A percentile compares a stretch with the other conserved stretches of the same genome.
Conservation (phyloP, 768 basidiomycete species). For the Pisolithus orientalis region DNA sequence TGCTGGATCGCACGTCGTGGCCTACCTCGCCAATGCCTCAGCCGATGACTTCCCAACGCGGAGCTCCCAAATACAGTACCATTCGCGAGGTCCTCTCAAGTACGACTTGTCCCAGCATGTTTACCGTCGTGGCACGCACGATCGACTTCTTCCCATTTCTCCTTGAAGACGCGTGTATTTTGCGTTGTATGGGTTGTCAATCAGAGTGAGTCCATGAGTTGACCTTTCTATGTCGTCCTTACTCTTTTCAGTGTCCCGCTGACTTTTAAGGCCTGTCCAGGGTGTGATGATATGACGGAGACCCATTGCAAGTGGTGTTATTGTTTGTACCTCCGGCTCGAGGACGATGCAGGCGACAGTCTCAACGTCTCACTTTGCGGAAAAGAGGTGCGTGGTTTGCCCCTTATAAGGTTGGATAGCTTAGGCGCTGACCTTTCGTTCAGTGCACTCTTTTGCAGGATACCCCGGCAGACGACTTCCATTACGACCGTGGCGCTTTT, state of each 20-base stretch:
- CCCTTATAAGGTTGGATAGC: neutral
- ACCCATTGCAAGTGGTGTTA: slow-evolving; percentile 45
- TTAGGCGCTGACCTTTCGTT: slow-evolving; percentile 5
- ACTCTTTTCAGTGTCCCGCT: slow-evolving; percentile 35
- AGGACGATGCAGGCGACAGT: slow-evolving; percentile 40
- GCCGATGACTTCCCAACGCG: neutral
- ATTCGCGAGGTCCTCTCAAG: slow-evolving; percentile 33
- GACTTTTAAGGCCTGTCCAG: slow-evolving; percentile 38
- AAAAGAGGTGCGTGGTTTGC: slow-evolving; percentile 32
- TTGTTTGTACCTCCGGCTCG: slow-evolving; percentile 42
- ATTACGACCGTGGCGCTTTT: slow-evolving; percentile 33
- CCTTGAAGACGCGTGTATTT: slow-evolving; percentile 40
- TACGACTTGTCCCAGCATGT: slow-evolving; percentile 31
- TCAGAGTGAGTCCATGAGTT: slow-evolving; percentile 33
- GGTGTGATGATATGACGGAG: slow-evolving; percentile 48
- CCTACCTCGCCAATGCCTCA: neutral
- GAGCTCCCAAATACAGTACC: slow-evolving; percentile 13
- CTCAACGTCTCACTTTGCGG: slow-evolving; percentile 46
- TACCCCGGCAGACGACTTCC: slow-evolving; percentile 38
- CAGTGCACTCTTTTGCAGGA: slow-evolving; percentile 42
- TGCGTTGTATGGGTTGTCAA: slow-evolving; percentile 49
- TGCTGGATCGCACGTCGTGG: slow-evolving; percentile 2
- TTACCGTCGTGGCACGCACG: slow-evolving; percentile 42
- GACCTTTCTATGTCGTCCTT: neutral
- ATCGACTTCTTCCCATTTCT: slow-evolving; percentile 51